Evolutionary conservation across 1,284 basidiomycete species (phyloP).

Genomic region (Schizophyllum amplum): DNA sequence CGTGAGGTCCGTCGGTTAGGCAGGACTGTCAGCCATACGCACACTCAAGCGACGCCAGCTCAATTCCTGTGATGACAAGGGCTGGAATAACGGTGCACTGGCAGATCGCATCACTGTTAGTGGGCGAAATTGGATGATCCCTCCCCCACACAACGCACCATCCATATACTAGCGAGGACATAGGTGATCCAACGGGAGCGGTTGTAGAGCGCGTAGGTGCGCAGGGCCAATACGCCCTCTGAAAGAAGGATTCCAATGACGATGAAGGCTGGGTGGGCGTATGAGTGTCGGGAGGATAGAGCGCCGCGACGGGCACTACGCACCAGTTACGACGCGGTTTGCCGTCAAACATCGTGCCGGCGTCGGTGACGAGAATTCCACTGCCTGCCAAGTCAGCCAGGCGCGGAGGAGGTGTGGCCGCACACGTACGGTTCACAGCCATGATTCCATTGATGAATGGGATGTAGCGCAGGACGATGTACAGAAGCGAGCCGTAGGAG

Average conservation of each 20-base stretch:
- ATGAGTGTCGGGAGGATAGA: too few relatives aligned
- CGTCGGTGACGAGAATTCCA: too few relatives aligned
- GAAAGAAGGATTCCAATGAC: background rate
- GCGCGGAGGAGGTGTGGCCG: too few relatives aligned
- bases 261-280: background rate
- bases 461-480: background rate
- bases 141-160: too few relatives aligned
- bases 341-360: background rate
- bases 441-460: background rate
- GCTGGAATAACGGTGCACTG: background rate
- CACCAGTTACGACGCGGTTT: background rate
- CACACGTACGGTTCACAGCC: background rate
- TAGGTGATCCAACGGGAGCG: background rate
- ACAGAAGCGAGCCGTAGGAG: background rate
- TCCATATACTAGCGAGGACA: background rate
- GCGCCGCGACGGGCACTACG: background rate
- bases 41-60: background rate
- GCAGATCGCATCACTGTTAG: background rate
- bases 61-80: background rate
- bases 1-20: too few relatives aligned
- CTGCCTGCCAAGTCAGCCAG: background rate
- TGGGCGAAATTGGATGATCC: too few relatives aligned
- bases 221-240: background rate
- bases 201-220: background rate
- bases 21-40: background rate